Evolutionary conservation across 371 early-diverging fungal species (phyloP).

Genomic region (Mucor plumbeus): DNA sequence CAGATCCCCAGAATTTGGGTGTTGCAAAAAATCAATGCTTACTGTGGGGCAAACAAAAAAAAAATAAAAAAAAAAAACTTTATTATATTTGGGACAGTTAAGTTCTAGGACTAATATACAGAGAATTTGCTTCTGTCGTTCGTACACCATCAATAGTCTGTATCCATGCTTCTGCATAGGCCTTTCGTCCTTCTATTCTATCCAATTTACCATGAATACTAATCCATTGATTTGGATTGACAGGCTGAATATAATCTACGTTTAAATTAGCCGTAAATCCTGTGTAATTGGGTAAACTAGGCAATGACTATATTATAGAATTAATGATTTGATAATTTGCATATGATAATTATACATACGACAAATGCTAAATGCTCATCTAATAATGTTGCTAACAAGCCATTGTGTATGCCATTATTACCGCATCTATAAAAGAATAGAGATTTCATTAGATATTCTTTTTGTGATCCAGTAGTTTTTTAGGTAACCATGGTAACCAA

Average conservation of each 20-base stretch:
- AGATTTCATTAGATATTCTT: background rate
- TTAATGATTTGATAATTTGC: too few species aligned
- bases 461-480: conserved; percentile 6
- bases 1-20: conserved; percentile 29
- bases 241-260: conserved; percentile 72
- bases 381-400: conserved; percentile 69
- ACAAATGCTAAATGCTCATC: conserved; percentile 70
- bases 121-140: conserved; percentile 35
- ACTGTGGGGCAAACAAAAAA: conserved; percentile 8
- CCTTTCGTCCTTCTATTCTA: conserved; percentile 76
- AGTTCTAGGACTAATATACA: conserved; percentile 39
- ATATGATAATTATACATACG: conserved; percentile 24
- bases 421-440: conserved; percentile 46
- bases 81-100: background rate
- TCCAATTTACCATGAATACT: conserved; percentile 59
- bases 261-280: conserved; percentile 82
- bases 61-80: background rate
- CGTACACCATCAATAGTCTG: conserved; percentile 57
- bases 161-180: conserved; percentile 66
- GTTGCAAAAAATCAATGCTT: background rate
- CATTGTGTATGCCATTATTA: conserved; percentile 75
- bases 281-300: conserved; percentile 65
- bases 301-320: conserved; percentile 45
- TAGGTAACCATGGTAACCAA: conserved; percentile 9
- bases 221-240: conserved; percentile 66